A percentile compares a stretch with the other conserved stretches of the same genome.
Evolutionary conservation across 306 rosid species (phyloP).

Genomic region (Trichosanthes cucumerina): DNA sequence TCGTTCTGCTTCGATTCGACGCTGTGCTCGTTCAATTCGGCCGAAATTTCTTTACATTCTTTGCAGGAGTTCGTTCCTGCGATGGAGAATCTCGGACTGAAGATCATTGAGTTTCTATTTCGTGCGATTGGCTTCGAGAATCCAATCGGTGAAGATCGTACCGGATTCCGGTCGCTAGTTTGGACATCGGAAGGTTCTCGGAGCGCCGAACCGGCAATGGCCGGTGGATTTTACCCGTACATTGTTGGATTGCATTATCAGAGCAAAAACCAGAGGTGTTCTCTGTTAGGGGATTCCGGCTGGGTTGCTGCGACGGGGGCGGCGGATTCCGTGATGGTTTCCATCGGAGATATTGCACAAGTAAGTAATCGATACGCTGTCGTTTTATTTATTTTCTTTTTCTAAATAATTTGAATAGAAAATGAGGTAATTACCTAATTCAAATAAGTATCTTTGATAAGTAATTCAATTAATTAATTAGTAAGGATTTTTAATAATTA

Average conservation of each 20-base stretch:
- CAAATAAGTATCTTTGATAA: not conserved
- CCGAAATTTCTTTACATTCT: conserved; percentile 22
- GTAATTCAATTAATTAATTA: not conserved
- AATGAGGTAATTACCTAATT: not conserved
- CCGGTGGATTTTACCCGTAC: conserved; percentile 65
- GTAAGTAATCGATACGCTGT: conserved; percentile 16
- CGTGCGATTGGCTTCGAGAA: conserved; percentile 35
- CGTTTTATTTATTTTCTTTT: not conserved
- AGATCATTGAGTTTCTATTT: conserved; percentile 33
- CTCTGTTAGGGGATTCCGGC: conserved; percentile 63
- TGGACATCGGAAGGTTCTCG: conserved; percentile 43
- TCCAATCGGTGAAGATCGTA: conserved; percentile 28
- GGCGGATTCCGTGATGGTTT: conserved; percentile 57
- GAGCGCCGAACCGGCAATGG: conserved; percentile 6
- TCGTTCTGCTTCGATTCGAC: conserved; percentile 49
- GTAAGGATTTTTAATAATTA: not conserved
- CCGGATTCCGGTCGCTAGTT: conserved; percentile 34
- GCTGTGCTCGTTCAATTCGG: conserved; percentile 26
- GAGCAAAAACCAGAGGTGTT: conserved; percentile 41
- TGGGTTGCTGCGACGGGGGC: conserved; percentile 56
- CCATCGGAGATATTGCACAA: conserved; percentile 82
- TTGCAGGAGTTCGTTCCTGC: conserved; percentile 38
- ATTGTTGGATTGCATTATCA: conserved; percentile 61
- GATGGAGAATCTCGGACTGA: conserved; percentile 54
- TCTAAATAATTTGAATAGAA: not conserved